These are phyloP conservation scores for Proteromonas lacertae DNA, from an alignment of 352 stramenopile genomes.

Conservation along the genomic window DNA sequence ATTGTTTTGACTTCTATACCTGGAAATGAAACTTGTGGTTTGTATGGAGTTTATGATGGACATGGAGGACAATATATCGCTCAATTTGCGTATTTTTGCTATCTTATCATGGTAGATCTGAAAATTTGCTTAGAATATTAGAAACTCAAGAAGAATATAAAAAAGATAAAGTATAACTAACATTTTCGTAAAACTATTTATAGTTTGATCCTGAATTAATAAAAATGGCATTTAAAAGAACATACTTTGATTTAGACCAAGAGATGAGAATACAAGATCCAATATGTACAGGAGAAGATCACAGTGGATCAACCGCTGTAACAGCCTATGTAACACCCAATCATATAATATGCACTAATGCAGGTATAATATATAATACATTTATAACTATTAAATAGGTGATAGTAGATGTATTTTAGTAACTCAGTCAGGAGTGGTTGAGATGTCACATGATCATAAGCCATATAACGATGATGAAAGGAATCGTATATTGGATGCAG, in stretches of 20 bases:
- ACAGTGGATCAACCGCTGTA: slow-evolving; percentile 26
- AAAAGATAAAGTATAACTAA: neutral
- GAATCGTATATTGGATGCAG: slow-evolving; percentile 59
- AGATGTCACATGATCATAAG: slow-evolving; percentile 82
- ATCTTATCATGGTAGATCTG: slow-evolving; percentile 10
- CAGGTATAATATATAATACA: too few species aligned
- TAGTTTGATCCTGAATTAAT: slow-evolving; percentile 4
- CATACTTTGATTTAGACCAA: slow-evolving; percentile 10
- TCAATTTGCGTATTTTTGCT: slow-evolving; percentile 17
- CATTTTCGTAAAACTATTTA: neutral
- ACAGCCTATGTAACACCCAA: slow-evolving; percentile 24
- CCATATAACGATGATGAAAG: slow-evolving; percentile 54
- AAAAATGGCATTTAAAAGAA: slow-evolving; percentile 6
- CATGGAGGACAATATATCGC: slow-evolving; percentile 1
- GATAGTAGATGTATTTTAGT: too few species aligned
- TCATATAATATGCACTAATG: slow-evolving; percentile 35
- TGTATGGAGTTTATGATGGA: neutral
- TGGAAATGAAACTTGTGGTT: slow-evolving; percentile 3
- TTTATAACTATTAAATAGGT: too few species aligned
- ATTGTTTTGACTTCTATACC: neutral
- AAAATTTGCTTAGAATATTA: slow-evolving; percentile 8
- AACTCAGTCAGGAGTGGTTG: too few species aligned
- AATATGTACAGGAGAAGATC: slow-evolving; percentile 4
- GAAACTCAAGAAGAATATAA: slow-evolving; percentile 9
- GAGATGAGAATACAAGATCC: slow-evolving; percentile 5